Conservation (phyloP, 176 grass and related monocot species). For the Otatea glauca region DNA sequence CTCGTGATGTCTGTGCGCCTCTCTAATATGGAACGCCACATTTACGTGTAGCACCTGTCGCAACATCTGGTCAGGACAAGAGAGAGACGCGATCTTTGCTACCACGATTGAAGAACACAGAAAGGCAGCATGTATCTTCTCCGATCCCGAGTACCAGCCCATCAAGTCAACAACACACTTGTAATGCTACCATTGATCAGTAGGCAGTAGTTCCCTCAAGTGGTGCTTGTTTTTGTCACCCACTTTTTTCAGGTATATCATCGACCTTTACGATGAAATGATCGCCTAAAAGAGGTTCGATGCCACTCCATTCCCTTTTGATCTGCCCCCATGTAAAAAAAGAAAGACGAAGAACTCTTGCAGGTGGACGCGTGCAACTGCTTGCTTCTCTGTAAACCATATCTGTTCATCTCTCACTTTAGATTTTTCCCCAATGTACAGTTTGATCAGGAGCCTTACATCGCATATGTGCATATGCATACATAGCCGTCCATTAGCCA, state of each 20-base stretch:
- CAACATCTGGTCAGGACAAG: background rate
- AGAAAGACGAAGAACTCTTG: background rate
- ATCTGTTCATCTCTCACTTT: conserved; percentile 36
- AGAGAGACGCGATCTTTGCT: conserved; percentile 6
- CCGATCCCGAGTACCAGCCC: background rate
- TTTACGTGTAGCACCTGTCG: background rate
- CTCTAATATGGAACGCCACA: background rate
- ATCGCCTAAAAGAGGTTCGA: conserved; percentile 13
- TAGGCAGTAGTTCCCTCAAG: background rate
- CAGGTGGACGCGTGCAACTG: conserved; percentile 33
- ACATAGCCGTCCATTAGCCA: conserved; percentile 4
- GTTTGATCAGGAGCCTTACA: conserved; percentile 34
- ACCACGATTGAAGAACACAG: background rate
- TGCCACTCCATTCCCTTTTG: background rate
- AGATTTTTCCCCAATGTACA: conserved; percentile 46
- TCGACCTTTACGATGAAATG: conserved; percentile 17
- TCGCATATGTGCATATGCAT: conserved; percentile 30
- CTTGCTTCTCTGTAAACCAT: conserved; percentile 41
- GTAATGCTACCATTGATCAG: background rate
- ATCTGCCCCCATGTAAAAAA: conserved; percentile 10
- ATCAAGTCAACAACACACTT: background rate
- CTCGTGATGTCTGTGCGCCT: background rate
- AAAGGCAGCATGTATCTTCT: background rate
- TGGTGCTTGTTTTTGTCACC: background rate
- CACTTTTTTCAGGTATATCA: conserved; percentile 8